These are phyloP conservation scores for Hypoxylon lienhwacheense DNA, from an alignment of 495 filamentous ascomycete genomes.

Conservation along the genomic window DNA sequence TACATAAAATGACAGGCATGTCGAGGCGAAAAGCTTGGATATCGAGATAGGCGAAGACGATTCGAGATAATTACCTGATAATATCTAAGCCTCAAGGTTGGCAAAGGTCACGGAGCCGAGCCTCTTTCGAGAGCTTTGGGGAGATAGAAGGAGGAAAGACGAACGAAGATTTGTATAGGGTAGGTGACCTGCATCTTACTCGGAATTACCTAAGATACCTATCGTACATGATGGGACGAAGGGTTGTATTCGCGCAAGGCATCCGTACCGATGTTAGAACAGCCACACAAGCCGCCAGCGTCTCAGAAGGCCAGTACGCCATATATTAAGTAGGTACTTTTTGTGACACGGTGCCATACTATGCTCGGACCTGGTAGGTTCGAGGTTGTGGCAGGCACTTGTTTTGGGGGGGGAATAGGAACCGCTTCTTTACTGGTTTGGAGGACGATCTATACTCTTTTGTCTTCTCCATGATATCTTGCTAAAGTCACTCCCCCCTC, in stretches of 20 bases:
- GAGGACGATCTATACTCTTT: constrained; percentile 28
- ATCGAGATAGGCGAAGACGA: not conserved
- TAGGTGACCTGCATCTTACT: constrained; percentile 20
- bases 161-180: too few relatives aligned
- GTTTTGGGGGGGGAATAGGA: constrained; percentile 11
- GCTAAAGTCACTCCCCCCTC: constrained; percentile 21
- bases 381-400: constrained; percentile 12
- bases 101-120: constrained; percentile 4
- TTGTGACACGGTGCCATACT: constrained; percentile 37
- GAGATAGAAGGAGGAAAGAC: too few relatives aligned
- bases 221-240: constrained; percentile 12
- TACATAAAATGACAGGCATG: not conserved
- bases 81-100: constrained; percentile 14
- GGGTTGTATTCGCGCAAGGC: constrained; percentile 27
- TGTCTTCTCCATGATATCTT: constrained; percentile 6
- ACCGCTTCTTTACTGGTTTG: constrained; percentile 11
- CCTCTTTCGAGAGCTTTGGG: too few relatives aligned
- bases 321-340: constrained; percentile 36
- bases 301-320: constrained; percentile 30
- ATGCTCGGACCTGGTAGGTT: constrained; percentile 27
- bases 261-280: constrained; percentile 22
- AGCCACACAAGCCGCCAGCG: constrained; percentile 36
- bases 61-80: not conserved
- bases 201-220: constrained; percentile 31
- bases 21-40: not conserved